Base-by-base conservation (phyloP, 1,139 yeast genomes). In the Saccharomyces hybrid region DNA sequence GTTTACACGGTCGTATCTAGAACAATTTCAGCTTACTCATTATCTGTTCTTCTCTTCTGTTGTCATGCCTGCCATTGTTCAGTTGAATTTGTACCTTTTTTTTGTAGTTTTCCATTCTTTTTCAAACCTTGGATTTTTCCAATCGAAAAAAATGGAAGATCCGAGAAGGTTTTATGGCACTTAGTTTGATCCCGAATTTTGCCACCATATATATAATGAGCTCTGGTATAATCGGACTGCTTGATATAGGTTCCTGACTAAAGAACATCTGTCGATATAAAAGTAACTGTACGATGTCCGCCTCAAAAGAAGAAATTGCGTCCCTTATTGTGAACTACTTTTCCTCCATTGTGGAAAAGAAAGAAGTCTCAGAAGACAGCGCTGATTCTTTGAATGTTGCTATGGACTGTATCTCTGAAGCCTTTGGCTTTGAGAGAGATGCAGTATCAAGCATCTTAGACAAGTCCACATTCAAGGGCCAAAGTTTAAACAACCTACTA, bases 321-420 rank as follows among this genome's bases (percentile, higher is more conserved):
- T 76, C 84, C 54, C 82, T 88, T 53, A 83, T 93, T 59, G 83
- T 90, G 51, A 81, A 83, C 60, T 91, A 85, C 69, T 79, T 93
- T 63, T 79, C 81, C 64, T 67, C 75, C 26, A 75, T 89, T 7
- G 81, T 87, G 34, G 68, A 78, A 48, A 77, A 80, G 60, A 88
- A 88, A 53, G 78, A 81, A 50, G 80, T 91, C 52, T 74, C 85
- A 46, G 87, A 84, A 60, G 98, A 91, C 62, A 88, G 84, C 66
- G 79, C 79, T 56, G 99, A 93, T 63, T 88, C 97, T 13, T 78
- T 93, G 66, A 97, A 91, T 61, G 96, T 93, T 51, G 98, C 98
- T 61, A 81, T 90, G 64, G 96, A 88, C 67, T 89, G 97, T 75
- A 81, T 93, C 56, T 82, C 89, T 32, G 98, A 91, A 65, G 91